These are phyloP conservation scores for Lactarius indigo DNA, from an alignment of 768 basidiomycete species.

Conservation along the genomic window DNA sequence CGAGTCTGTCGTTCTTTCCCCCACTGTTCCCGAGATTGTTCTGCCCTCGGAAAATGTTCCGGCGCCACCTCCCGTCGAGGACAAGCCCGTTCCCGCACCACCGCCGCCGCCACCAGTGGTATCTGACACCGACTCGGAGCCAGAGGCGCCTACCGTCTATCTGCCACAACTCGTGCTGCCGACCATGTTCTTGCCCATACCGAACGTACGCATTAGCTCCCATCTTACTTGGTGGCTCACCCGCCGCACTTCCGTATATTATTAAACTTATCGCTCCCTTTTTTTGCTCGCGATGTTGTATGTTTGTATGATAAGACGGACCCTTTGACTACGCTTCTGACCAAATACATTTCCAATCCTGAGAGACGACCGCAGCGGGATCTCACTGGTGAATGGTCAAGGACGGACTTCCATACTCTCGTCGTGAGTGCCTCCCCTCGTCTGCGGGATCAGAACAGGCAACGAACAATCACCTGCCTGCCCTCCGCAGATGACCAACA, in stretches of 20 bases:
- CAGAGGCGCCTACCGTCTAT: constrained; percentile 54
- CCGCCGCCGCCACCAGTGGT: neutral
- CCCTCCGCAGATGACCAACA: constrained; percentile 70
- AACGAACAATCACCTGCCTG: neutral
- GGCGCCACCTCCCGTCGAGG: constrained; percentile 38
- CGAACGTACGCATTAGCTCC: constrained; percentile 72
- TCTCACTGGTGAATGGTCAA: constrained; percentile 68
- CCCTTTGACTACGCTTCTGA: constrained; percentile 74
- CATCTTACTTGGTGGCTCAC: constrained; percentile 61
- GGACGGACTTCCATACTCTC: constrained; percentile 69
- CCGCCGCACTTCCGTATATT: constrained; percentile 38
- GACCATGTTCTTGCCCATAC: constrained; percentile 85
- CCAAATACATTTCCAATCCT: constrained; percentile 77
- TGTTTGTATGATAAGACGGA: constrained; percentile 55
- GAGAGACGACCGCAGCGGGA: constrained; percentile 74
- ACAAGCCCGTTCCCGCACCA: constrained; percentile 53
- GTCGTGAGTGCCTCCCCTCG: constrained; percentile 54
- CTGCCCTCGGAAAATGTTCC: constrained; percentile 22
- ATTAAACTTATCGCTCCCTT: constrained; percentile 28
- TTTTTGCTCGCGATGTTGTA: constrained; percentile 21
- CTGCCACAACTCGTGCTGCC: constrained; percentile 67
- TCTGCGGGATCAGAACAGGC: neutral
- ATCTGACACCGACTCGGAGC: constrained; percentile 42
- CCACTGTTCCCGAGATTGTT: constrained; percentile 23
- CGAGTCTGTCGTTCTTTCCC: constrained; percentile 41